Percentiles rank a stretch among this genome's conserved stretches.
Conservation (phyloP, 2,329 filamentous ascomycete genomes). For the Simplicillium sp. region DNA sequence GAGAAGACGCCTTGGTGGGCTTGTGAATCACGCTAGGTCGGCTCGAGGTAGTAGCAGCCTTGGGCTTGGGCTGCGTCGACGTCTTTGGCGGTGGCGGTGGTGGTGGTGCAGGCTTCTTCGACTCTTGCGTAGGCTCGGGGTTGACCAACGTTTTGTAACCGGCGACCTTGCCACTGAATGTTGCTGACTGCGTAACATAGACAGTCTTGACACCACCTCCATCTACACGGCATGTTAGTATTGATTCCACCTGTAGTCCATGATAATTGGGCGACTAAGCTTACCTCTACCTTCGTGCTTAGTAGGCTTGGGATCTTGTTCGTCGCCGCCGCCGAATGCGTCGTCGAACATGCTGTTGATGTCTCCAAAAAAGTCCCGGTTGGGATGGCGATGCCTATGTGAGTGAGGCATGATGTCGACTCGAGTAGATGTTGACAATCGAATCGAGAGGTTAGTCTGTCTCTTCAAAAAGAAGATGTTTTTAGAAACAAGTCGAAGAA, state of each 20-base stretch:
- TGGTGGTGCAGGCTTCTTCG: too few relatives aligned
- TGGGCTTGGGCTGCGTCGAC: background rate
- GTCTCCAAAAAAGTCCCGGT: slow-evolving; percentile 2
- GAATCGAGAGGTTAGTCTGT: too few relatives aligned
- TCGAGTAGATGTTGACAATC: background rate
- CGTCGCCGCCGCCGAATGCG: background rate
- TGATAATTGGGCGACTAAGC: slow-evolving; percentile 1
- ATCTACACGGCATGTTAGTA: slow-evolving; percentile 4
- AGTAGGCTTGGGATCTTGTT: background rate
- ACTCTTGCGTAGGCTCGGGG: too few relatives aligned
- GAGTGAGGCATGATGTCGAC: slow-evolving; percentile 6
- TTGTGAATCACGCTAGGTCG: slow-evolving; percentile 15
- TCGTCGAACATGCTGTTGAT: background rate
- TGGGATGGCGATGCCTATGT: slow-evolving; percentile 4
- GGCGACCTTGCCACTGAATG: slow-evolving; percentile 30
- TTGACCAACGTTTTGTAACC: slow-evolving; percentile 18
- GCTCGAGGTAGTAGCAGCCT: slow-evolving; percentile 6
- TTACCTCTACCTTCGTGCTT: background rate
- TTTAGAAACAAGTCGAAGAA: background rate
- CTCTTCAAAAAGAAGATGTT: background rate
- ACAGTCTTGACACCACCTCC: slow-evolving; percentile 22
- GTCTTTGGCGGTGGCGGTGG: too few relatives aligned
- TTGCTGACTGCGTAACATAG: slow-evolving; percentile 29
- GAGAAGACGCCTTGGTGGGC: slow-evolving; percentile 13
- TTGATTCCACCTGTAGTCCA: slow-evolving; percentile 7